These are phyloP conservation scores for Tricholoma flavovirens DNA, from an alignment of 768 basidiomycete genomes.

Conservation along the genomic window DNA sequence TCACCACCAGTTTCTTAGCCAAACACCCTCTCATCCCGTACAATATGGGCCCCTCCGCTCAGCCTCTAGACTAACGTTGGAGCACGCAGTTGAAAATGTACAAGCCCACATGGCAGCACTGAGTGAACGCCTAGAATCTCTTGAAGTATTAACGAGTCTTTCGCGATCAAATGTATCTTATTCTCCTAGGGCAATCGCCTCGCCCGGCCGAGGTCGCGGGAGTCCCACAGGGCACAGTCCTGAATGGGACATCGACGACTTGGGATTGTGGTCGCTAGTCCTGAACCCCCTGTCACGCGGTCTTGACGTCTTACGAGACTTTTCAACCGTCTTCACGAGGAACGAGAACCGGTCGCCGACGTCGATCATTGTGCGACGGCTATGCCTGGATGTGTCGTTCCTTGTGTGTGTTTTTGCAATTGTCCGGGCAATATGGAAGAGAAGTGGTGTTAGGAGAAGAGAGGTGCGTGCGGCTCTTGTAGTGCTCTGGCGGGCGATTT, in stretches of 20 bases:
- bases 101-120: conserved; percentile 81
- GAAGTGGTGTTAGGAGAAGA: conserved; percentile 60
- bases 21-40: conserved; percentile 27
- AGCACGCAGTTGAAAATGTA: conserved; percentile 72
- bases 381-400: conserved; percentile 78
- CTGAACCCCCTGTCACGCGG: conserved; percentile 58
- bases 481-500: conserved; percentile 64
- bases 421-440: conserved; percentile 56
- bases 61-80: conserved; percentile 50
- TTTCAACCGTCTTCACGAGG: conserved; percentile 53
- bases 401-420: conserved; percentile 57
- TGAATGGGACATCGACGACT: conserved; percentile 70
- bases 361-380: conserved; percentile 60
- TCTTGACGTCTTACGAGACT: conserved; percentile 39
- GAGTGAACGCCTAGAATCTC: conserved; percentile 72
- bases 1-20: conserved; percentile 30
- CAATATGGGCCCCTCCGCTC: conserved; percentile 36
- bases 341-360: conserved; percentile 61
- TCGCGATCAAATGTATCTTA: conserved; percentile 35
- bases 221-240: conserved; percentile 35
- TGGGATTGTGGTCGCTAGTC: conserved; percentile 79
- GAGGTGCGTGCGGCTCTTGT: conserved; percentile 63
- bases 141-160: conserved; percentile 43
- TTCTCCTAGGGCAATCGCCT: conserved; percentile 33
- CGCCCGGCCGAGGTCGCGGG: conserved; percentile 39